These are phyloP conservation scores for Globisporangium ultimum DNA, from an alignment of 352 stramenopile species.

Conservation along the genomic window DNA sequence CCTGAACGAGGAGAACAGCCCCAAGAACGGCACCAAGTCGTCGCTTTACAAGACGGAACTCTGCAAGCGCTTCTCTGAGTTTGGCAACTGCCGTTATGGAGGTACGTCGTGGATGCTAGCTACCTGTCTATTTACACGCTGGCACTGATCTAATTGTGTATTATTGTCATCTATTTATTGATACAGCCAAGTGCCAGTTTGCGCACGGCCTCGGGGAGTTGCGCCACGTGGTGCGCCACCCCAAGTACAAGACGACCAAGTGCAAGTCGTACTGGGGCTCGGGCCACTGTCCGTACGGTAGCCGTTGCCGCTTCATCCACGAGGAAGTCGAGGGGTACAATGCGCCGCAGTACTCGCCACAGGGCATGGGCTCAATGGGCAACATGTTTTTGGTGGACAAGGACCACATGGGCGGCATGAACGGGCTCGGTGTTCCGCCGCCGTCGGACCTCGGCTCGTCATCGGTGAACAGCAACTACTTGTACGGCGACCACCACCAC, in stretches of 20 bases:
- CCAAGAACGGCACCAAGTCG: slow-evolving; percentile 83
- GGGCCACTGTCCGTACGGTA: slow-evolving; percentile 84
- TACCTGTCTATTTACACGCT: slow-evolving; percentile 2
- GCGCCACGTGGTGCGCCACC: slow-evolving; percentile 81
- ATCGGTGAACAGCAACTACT: slow-evolving; percentile 29
- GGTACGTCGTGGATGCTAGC: slow-evolving; percentile 19
- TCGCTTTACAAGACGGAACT: slow-evolving; percentile 88
- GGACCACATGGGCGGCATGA: slow-evolving; percentile 18
- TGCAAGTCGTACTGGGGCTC: slow-evolving; percentile 91
- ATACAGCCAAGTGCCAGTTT: slow-evolving; percentile 89
- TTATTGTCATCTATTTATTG: too few relatives aligned
- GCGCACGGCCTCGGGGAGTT: slow-evolving; percentile 77
- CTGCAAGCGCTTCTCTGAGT: slow-evolving; percentile 86
- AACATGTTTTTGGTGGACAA: slow-evolving; percentile 65
- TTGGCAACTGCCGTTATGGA: slow-evolving; percentile 85
- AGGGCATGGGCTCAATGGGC: slow-evolving; percentile 25
- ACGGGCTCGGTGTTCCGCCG: slow-evolving; percentile 23
- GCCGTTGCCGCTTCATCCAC: slow-evolving; percentile 87
- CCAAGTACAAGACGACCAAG: slow-evolving; percentile 91
- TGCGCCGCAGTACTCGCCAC: slow-evolving; percentile 51
- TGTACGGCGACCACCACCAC: slow-evolving; percentile 24
- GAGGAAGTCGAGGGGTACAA: slow-evolving; percentile 67
- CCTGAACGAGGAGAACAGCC: slow-evolving; percentile 79
- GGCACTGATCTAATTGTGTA: background rate
- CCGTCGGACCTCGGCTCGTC: slow-evolving; percentile 31